Percentiles rank a stretch among this genome's conserved stretches.
These are phyloP conservation scores for Kodamaea leandrae DNA, from an alignment of 805 yeast species.

Conservation along the genomic window DNA sequence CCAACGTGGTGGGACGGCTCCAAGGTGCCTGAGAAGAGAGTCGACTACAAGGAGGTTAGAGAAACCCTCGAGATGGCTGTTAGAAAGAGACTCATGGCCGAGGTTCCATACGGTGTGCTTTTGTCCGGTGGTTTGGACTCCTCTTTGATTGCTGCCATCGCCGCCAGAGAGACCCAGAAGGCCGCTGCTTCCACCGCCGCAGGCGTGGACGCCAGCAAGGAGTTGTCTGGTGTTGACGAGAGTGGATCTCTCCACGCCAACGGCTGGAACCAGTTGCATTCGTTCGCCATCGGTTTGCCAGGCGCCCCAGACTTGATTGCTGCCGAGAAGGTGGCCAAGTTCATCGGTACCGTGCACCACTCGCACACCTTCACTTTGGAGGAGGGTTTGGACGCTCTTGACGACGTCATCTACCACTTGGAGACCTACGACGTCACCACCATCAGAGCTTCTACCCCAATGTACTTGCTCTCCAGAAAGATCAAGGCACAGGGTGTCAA, in stretches of 20 bases:
- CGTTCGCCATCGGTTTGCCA: slow-evolving; percentile 95
- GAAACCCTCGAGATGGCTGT: slow-evolving; percentile 88
- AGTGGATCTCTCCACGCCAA: slow-evolving; percentile 75
- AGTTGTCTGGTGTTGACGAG: slow-evolving; percentile 90
- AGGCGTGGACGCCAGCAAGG: slow-evolving; percentile 61
- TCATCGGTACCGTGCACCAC: slow-evolving; percentile 94
- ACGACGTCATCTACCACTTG: slow-evolving; percentile 91
- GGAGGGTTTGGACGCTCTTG: slow-evolving; percentile 94
- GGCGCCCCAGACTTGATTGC: slow-evolving; percentile 97
- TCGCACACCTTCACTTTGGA: slow-evolving; percentile 96
- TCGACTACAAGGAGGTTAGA: slow-evolving; percentile 70
- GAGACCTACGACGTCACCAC: slow-evolving; percentile 99
- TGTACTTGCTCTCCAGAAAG: slow-evolving; percentile 93
- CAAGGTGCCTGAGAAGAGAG: slow-evolving; percentile 70
- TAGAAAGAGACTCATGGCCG: slow-evolving; percentile 98
- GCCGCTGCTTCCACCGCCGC: slow-evolving; percentile 57
- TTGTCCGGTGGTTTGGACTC: slow-evolving; percentile 98
- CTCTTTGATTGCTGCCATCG: slow-evolving; percentile 93
- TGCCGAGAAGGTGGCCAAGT: slow-evolving; percentile 94
- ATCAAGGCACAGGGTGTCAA: slow-evolving; percentile 99
- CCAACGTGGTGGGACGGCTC: slow-evolving; percentile 94
- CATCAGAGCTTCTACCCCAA: slow-evolving; percentile 98
- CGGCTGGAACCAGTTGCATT: slow-evolving; percentile 82
- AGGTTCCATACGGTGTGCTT: slow-evolving; percentile 97
- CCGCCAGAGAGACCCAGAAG: slow-evolving; percentile 90